Base-by-base conservation (phyloP, 1,284 basidiomycete species). In the Heterobasidion occidentale region DNA sequence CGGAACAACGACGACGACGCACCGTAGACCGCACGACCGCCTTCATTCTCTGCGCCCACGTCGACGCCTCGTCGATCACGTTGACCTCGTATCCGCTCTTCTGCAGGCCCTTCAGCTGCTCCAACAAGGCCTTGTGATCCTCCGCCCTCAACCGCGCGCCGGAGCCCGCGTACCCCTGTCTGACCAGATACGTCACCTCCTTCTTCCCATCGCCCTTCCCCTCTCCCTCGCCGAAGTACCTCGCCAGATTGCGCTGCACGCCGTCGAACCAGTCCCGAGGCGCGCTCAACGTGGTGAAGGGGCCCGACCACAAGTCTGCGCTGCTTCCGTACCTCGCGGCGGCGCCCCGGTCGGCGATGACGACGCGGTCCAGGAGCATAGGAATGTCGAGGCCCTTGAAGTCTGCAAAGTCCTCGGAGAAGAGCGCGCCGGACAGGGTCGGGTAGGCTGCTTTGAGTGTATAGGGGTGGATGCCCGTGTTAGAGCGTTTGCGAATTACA, bases 241-340 rank as follows among this genome's bases (percentile, higher is more conserved):
- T 54, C 20, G 60, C 56, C 33, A 51, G 38, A n/a, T 11, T 55
- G 50, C 33, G 51, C 35, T 68, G 67, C 47, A 89, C 71, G 2
- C 90, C 87, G 56, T 84, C 78, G 84, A 85, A 92, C 90, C 90
- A 92, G 56, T 78, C 70, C 49, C 75, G 67, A 12, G 83, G 81
- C 1, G 74, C 76, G 3, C 67, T 67, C 34, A 90, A 67, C 51
- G 74, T 74, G n/a, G 78, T 72, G 62, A 91, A 80, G 0, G 88
- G 80, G n/a, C 81, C 46, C 1, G 82, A 72, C 65, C 80, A 82
- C 62, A 79, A 63, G 55, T 61, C 61, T 19, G 59, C 58, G 36
- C 54, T 56, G 8, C 49, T 67, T 6, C 75, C 70, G 52, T 71
- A 75, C 46, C 77, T 74, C 54, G 73, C 77, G 0, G 90, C 84